Evolutionary conservation across 192 early-diverging fungal species (phyloP).

Genomic region (Backusella sp.): DNA sequence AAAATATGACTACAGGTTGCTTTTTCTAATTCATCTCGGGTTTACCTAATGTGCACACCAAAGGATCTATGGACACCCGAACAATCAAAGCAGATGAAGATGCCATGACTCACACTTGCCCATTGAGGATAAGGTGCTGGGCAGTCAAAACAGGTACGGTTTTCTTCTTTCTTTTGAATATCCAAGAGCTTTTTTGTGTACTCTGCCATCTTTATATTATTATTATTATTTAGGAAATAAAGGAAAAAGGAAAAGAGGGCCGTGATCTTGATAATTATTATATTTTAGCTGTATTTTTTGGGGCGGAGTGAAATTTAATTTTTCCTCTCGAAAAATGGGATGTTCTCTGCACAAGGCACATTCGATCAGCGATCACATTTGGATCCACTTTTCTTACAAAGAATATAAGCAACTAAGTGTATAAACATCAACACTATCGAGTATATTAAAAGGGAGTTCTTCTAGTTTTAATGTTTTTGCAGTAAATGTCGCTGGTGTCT

Average conservation of each 20-base stretch:
- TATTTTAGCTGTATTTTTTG: background rate
- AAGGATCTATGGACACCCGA: conserved; percentile 87
- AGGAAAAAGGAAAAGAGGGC: conserved; percentile 1
- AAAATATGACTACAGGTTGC: background rate
- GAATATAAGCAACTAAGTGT: too few relatives aligned
- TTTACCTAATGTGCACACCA: conserved; percentile 71
- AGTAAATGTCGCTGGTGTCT: too few relatives aligned
- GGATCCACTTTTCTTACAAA: too few relatives aligned
- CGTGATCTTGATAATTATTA: background rate
- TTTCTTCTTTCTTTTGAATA: conserved; percentile 55
- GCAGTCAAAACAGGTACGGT: conserved; percentile 87
- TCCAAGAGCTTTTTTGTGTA: conserved; percentile 63
- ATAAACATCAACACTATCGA: too few relatives aligned
- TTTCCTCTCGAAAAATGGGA: background rate
- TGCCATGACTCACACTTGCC: conserved; percentile 92
- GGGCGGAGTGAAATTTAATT: background rate
- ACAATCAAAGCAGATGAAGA: conserved; percentile 95
- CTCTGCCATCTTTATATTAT: conserved; percentile 34
- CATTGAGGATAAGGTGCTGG: conserved; percentile 81
- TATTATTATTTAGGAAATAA: background rate
- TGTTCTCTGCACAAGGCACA: too few relatives aligned
- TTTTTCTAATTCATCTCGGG: conserved; percentile 12
- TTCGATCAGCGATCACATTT: too few relatives aligned
- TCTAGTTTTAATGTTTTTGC: too few relatives aligned
- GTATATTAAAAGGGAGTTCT: too few relatives aligned